phyloP scores from a whole-genome alignment of 192 early-diverging fungal species.

The Rhizophagus clarus region DNA sequence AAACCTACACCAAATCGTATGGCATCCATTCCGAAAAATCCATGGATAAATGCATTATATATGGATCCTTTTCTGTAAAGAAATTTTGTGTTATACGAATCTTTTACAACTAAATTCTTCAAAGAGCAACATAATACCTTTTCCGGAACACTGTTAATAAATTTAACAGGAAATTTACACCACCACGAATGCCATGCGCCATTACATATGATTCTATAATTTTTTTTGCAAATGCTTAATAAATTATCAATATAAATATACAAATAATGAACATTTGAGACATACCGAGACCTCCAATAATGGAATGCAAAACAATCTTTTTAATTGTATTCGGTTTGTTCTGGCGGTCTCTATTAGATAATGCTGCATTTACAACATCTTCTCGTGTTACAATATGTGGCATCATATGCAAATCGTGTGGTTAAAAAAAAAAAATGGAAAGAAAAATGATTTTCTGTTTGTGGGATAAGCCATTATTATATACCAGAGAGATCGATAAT shows the following conservation, averaged over 20 bases:
- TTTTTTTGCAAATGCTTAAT: neutral
- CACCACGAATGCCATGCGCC: slow-evolving; percentile 22
- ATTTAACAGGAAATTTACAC: slow-evolving; percentile 27
- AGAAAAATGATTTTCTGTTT: neutral
- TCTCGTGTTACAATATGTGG: neutral
- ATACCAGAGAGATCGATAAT: slow-evolving; percentile 2
- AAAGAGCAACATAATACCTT: neutral
- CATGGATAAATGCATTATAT: slow-evolving; percentile 16
- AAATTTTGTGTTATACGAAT: neutral
- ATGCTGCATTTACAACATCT: neutral
- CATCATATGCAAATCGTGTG: neutral
- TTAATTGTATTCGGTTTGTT: slow-evolving; percentile 4
- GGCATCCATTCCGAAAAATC: slow-evolving; percentile 61
- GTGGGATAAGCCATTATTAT: neutral
- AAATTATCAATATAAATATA: no score
- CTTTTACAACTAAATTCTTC: neutral
- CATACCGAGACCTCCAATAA: slow-evolving; percentile 25
- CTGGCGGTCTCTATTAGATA: neutral
- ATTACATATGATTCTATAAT: slow-evolving; percentile 26
- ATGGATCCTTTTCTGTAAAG: slow-evolving; percentile 14
- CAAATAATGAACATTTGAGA: neutral
- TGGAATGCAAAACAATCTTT: slow-evolving; percentile 11
- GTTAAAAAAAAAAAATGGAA: neutral
- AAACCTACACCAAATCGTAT: slow-evolving; percentile 75
- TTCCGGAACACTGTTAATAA: slow-evolving; percentile 18